Conservation (phyloP, 306 rosid species). For the Vachellia pachyceras region DNA sequence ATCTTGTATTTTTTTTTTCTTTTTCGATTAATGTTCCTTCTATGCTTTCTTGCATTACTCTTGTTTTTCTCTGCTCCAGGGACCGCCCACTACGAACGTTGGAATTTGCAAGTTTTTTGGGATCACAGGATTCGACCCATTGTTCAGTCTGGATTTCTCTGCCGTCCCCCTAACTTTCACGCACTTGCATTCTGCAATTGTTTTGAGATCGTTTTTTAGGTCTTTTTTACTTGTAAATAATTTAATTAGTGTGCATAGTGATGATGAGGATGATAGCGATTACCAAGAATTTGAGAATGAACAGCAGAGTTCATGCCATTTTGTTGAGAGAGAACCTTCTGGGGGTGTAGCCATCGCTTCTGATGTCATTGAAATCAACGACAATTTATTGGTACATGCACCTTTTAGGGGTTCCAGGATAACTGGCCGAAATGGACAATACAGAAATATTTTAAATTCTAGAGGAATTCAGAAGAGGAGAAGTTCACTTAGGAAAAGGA, state of each 20-base stretch:
- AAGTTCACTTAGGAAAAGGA: conserved; percentile 59
- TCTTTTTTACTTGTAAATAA: conserved; percentile 40
- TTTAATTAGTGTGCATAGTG: conserved; percentile 23
- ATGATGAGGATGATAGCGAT: conserved; percentile 40
- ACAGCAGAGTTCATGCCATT: conserved; percentile 5
- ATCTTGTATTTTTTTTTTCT: not conserved
- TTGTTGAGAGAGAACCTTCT: conserved; percentile 22
- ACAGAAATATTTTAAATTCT: conserved; percentile 46
- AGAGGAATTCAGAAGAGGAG: conserved; percentile 59
- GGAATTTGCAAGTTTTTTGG: conserved; percentile 71
- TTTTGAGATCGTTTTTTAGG: conserved; percentile 37
- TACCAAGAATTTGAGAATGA: conserved; percentile 38
- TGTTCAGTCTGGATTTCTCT: conserved; percentile 75
- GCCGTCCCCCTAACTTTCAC: conserved; percentile 69
- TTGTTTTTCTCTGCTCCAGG: conserved; percentile 53
- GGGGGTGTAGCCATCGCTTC: conserved; percentile 3
- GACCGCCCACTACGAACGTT: conserved; percentile 32
- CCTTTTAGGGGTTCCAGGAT: conserved; percentile 50
- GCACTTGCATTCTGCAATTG: conserved; percentile 51
- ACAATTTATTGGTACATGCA: conserved; percentile 26
- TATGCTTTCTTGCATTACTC: not conserved
- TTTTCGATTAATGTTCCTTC: not conserved
- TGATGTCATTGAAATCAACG: conserved; percentile 37
- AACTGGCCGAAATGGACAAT: conserved; percentile 46
- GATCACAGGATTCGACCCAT: conserved; percentile 42